Conservation (phyloP, 169 alveolate species). For the Plasmodium gaboni region DNA sequence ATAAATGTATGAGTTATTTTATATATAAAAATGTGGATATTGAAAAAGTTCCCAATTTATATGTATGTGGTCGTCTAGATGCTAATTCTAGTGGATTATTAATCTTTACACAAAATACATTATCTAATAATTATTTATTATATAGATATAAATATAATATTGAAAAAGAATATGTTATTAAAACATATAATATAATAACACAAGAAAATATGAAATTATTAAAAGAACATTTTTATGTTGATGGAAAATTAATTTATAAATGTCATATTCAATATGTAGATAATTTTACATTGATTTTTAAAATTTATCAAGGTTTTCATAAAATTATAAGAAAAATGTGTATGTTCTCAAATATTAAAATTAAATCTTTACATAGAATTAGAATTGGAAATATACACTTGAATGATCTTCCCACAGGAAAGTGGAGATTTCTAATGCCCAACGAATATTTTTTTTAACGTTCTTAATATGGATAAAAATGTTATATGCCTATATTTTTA, state of each 20-base stretch:
- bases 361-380: conserved; percentile 70
- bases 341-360: conserved; percentile 70
- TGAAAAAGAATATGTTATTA: conserved; percentile 76
- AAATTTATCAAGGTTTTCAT: conserved; percentile 73
- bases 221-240: conserved; percentile 36
- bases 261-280: conserved; percentile 72
- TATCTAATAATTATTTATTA: conserved; percentile 32
- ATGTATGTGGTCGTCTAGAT: conserved; percentile 78
- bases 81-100: conserved; percentile 75
- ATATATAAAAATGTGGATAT: conserved; percentile 57
- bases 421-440: conserved; percentile 79
- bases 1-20: conserved; percentile 78
- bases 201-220: conserved; percentile 66
- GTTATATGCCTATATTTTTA: not conserved
- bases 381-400: conserved; percentile 69
- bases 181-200: conserved; percentile 29
- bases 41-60: conserved; percentile 64
- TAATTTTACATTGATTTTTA: conserved; percentile 39
- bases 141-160: conserved; percentile 47
- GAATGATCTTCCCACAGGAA: conserved; percentile 73
- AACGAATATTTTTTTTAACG: conserved; percentile 70
- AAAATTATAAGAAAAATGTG: conserved; percentile 69
- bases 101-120: conserved; percentile 74
- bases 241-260: conserved; percentile 75
- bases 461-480: not conserved